Percentiles rank a stretch among this genome's conserved stretches.
These are phyloP conservation scores for Ustilago xerochloae DNA, from an alignment of 1,284 basidiomycete species.

Conservation along the genomic window DNA sequence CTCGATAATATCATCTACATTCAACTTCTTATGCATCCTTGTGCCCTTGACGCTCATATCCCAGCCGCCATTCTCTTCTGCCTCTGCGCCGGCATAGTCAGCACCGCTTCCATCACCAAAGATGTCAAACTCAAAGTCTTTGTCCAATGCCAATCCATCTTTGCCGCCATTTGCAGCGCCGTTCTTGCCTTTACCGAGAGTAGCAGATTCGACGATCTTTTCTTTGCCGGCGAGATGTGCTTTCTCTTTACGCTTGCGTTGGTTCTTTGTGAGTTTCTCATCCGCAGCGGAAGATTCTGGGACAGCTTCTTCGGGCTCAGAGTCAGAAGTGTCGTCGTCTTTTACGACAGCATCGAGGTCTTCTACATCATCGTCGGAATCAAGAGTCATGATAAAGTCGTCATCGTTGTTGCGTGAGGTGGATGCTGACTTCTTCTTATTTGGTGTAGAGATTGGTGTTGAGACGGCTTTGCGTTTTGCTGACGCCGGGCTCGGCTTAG, in stretches of 20 bases:
- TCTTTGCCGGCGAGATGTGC: slow-evolving; percentile 58
- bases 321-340: slow-evolving; percentile 20
- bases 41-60: slow-evolving; percentile 57
- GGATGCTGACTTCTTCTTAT: slow-evolving; percentile 18
- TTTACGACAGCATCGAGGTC: slow-evolving; percentile 25
- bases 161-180: slow-evolving; percentile 7
- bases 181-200: neutral
- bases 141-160: slow-evolving; percentile 50
- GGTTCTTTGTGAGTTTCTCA: slow-evolving; percentile 40
- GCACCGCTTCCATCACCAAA: slow-evolving; percentile 44
- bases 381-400: slow-evolving; percentile 67
- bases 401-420: slow-evolving; percentile 22
- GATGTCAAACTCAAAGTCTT: slow-evolving; percentile 63
- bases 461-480: slow-evolving; percentile 35
- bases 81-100: slow-evolving; percentile 10
- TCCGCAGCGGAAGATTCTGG: neutral
- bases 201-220: slow-evolving; percentile 56
- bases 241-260: slow-evolving; percentile 46
- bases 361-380: slow-evolving; percentile 61
- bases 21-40: slow-evolving; percentile 50
- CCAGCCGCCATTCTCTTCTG: slow-evolving; percentile 39
- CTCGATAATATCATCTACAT: slow-evolving; percentile 67
- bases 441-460: slow-evolving; percentile 10
- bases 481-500: slow-evolving; percentile 13
- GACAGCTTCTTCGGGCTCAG: slow-evolving; percentile 10